A percentile compares a stretch with the other conserved stretches of the same genome.
Evolutionary conservation across 768 basidiomycete genomes (phyloP).

Genomic region (Amyloporia xantha): DNA sequence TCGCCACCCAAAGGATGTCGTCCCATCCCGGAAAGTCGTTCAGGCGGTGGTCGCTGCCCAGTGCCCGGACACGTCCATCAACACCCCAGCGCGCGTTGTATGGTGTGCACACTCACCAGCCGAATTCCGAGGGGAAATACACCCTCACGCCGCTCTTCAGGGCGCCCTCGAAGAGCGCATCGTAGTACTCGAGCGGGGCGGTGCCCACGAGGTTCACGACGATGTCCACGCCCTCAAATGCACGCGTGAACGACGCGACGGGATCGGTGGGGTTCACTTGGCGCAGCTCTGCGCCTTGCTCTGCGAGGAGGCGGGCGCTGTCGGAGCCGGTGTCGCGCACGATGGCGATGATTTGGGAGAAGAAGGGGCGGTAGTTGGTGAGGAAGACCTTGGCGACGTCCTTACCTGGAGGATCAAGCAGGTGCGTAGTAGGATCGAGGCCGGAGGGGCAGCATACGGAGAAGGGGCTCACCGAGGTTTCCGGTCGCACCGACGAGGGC

Average conservation of each 20-base stretch:
- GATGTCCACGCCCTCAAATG: constrained; percentile 18
- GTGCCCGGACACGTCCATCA: not conserved
- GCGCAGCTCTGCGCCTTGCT: constrained; percentile 13
- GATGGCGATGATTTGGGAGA: constrained; percentile 13
- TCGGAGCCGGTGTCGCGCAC: constrained; percentile 10
- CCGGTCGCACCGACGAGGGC: constrained; percentile 5
- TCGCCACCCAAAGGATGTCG: constrained; percentile 6
- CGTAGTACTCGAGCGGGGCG: not conserved
- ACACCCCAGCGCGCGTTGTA: not conserved
- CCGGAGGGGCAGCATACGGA: not conserved
- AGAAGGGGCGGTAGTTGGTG: constrained; percentile 7
- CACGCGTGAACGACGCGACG: constrained; percentile 1
- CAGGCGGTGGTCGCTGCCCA: constrained; percentile 12
- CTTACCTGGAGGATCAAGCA: constrained; percentile 2
- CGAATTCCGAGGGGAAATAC: constrained; percentile 17
- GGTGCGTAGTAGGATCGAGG: not conserved
- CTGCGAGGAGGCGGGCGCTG: constrained; percentile 7
- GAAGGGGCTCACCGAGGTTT: not conserved
- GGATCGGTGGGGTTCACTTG: constrained; percentile 1
- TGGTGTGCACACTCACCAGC: constrained; percentile 10
- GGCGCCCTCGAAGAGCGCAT: constrained; percentile 8
- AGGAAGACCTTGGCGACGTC: constrained; percentile 8
- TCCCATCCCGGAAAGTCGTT: constrained; percentile 15
- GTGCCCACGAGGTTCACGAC: constrained; percentile 14
- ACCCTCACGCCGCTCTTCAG: constrained; percentile 13